Percentiles rank a stretch among this genome's conserved stretches.
Conservation (phyloP, 176 grass and related monocot species). For the Paspalum notatum region DNA sequence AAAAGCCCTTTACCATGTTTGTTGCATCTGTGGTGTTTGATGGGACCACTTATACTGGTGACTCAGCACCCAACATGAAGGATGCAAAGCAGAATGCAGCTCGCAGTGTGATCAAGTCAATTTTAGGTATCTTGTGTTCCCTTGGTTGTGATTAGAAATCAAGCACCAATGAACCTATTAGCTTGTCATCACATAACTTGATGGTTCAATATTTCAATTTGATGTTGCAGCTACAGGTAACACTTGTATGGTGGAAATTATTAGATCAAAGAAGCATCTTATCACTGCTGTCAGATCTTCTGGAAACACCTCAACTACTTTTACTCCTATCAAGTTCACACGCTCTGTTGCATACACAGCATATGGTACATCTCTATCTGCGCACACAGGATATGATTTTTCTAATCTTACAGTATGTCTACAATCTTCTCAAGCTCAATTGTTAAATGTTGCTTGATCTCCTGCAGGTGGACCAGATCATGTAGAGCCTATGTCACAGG, state of each 20-base stretch:
- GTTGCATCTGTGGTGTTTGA: constrained; percentile 53
- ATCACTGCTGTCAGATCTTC: constrained; percentile 25
- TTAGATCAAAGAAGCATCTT: constrained; percentile 53
- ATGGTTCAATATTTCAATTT: constrained; percentile 17
- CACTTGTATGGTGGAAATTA: constrained; percentile 44
- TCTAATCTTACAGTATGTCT: background rate
- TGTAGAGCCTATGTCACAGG: background rate
- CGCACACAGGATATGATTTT: background rate
- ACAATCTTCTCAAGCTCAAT: background rate
- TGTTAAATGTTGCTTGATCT: constrained; percentile 3
- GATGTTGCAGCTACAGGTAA: constrained; percentile 45
- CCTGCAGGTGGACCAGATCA: background rate
- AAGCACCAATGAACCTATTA: background rate
- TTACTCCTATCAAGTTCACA: constrained; percentile 31
- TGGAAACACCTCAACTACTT: background rate
- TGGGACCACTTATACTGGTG: constrained; percentile 57
- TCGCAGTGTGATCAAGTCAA: constrained; percentile 49
- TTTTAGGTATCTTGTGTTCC: constrained; percentile 67
- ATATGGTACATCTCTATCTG: constrained; percentile 17
- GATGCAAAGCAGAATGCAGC: constrained; percentile 70
- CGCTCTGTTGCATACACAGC: background rate
- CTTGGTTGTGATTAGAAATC: constrained; percentile 29
- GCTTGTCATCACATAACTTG: constrained; percentile 23
- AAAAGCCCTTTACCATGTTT: constrained; percentile 33
- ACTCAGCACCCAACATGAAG: constrained; percentile 58